A percentile compares a stretch with the other conserved stretches of the same genome.
These are phyloP conservation scores for Wickerhamomyces sydowiorum DNA, from an alignment of 805 yeast genomes.

Conservation along the genomic window DNA sequence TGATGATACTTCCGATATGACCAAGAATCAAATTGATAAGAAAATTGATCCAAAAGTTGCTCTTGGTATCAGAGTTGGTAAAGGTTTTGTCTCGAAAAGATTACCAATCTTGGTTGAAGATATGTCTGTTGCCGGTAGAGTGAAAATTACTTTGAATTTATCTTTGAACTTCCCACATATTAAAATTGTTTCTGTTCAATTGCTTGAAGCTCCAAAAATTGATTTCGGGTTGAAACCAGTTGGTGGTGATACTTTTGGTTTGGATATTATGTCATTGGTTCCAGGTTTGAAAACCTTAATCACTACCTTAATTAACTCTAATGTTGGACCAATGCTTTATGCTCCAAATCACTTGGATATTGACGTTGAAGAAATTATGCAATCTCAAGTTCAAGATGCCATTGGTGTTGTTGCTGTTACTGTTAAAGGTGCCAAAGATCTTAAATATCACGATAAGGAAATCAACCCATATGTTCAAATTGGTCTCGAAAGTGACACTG, in stretches of 20 bases:
- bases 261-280: slow-evolving; percentile 77
- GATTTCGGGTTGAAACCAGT: slow-evolving; percentile 80
- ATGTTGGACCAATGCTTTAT: slow-evolving; percentile 69
- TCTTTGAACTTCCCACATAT: slow-evolving; percentile 74
- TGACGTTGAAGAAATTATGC: slow-evolving; percentile 67
- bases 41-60: slow-evolving; percentile 79
- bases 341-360: slow-evolving; percentile 78
- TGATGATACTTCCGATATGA: slow-evolving; percentile 78
- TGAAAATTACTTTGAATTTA: slow-evolving; percentile 58
- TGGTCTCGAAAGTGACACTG: slow-evolving; percentile 37
- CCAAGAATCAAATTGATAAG: slow-evolving; percentile 62
- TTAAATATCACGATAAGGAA: slow-evolving; percentile 36
- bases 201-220: slow-evolving; percentile 72
- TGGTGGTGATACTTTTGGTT: slow-evolving; percentile 84
- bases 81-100: slow-evolving; percentile 70
- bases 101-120: slow-evolving; percentile 77
- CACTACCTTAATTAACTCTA: slow-evolving; percentile 61
- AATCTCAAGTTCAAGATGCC: slow-evolving; percentile 58
- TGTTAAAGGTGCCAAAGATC: slow-evolving; percentile 44
- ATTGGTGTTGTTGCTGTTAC: slow-evolving; percentile 66
- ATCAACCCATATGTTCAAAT: slow-evolving; percentile 57
- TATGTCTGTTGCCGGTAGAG: slow-evolving; percentile 68
- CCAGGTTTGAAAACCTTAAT: slow-evolving; percentile 77
- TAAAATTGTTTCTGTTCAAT: slow-evolving; percentile 61
- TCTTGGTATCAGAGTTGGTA: slow-evolving; percentile 75